A percentile compares a stretch with the other conserved stretches of the same genome.
These are phyloP conservation scores for Imleria badia DNA, from an alignment of 768 basidiomycete genomes.

Conservation along the genomic window DNA sequence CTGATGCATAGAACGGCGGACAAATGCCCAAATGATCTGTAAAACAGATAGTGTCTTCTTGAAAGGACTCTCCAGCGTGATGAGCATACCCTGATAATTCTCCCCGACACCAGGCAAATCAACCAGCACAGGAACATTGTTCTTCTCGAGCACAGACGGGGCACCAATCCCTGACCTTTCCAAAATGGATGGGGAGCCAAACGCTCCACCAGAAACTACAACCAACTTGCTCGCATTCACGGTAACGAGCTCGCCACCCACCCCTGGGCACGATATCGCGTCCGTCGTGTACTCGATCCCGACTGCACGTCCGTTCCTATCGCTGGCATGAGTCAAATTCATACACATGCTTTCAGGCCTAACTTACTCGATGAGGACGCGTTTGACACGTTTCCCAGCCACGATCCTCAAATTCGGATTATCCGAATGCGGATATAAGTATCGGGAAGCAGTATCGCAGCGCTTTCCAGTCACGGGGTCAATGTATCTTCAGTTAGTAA, in stretches of 20 bases:
- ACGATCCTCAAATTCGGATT: slow-evolving; percentile 2
- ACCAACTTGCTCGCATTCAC: neutral
- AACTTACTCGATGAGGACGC: neutral
- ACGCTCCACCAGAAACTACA: slow-evolving; percentile 1
- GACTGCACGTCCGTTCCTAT: neutral
- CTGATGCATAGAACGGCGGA: slow-evolving; percentile 38
- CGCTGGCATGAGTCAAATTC: neutral
- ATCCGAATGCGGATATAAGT: neutral
- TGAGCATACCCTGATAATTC: slow-evolving; percentile 1
- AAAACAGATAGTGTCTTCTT: neutral
- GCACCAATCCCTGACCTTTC: slow-evolving; percentile 10
- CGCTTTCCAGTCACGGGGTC: slow-evolving; percentile 2
- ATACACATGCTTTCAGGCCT: neutral
- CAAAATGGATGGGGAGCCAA: slow-evolving; percentile 5
- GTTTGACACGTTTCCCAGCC: neutral
- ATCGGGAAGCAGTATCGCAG: slow-evolving; percentile 3
- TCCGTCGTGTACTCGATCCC: slow-evolving; percentile 1
- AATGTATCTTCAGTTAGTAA: neutral
- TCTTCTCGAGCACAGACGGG: neutral
- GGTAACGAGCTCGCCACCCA: neutral
- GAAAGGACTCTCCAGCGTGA: too few species aligned
- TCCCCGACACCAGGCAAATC: slow-evolving; percentile 8
- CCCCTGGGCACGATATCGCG: too few species aligned
- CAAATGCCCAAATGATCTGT: slow-evolving; percentile 32
- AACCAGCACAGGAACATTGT: neutral